Evolutionary conservation across 1,139 yeast genomes (phyloP), one percentile per base, ranked within the genome.

Genomic region (Zygoascus hellenicus): DNA sequence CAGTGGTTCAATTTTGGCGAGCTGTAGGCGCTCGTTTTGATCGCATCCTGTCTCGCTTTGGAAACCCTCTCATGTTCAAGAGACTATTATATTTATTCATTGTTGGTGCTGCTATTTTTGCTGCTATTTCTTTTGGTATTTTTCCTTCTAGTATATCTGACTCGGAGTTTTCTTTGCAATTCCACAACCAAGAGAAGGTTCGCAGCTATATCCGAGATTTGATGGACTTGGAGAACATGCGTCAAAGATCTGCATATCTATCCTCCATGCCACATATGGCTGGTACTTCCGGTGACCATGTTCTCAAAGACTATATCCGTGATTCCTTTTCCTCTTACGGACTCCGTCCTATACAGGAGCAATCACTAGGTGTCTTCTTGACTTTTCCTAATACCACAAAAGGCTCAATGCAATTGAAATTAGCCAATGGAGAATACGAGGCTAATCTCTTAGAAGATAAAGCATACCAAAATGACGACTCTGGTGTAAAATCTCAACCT

Each of bases 191-290:
- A 11, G 70, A 67, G 2, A 71, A 71, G 49, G 65, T 88, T 48
- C 63, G 75, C 15, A 67, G 67, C 1, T 75, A 77, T 38, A 69
- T 84, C 2, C 68, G 68, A 13, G 68, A 70, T 26, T 72, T 74
- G 36, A 73, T 88, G 26, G 81, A 80, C 56, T 63, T 73, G 5
- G 74, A 75, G n/a, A 63, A 74, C 34, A 73, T 92, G 68, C 81
- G 81, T 58, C 84, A 80, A 49, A 80, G 83, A 51, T 63, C 86
- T 54, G 86, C 87, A 58, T 89, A 88, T 60, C 63, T 92, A 34
- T 79, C 92, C 13, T 78, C 88, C 1, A 78, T 89, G 79, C 89
- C 96, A 1, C 97, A 89, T 62, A 66, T 81, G 53, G 81, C 96
- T 0, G 97, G 97, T 1, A 82, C 97, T 2, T 77, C 78, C 15